These are phyloP conservation scores for Picochlorum sp. DNA, from an alignment of 139 green algal genomes.

Conservation along the genomic window DNA sequence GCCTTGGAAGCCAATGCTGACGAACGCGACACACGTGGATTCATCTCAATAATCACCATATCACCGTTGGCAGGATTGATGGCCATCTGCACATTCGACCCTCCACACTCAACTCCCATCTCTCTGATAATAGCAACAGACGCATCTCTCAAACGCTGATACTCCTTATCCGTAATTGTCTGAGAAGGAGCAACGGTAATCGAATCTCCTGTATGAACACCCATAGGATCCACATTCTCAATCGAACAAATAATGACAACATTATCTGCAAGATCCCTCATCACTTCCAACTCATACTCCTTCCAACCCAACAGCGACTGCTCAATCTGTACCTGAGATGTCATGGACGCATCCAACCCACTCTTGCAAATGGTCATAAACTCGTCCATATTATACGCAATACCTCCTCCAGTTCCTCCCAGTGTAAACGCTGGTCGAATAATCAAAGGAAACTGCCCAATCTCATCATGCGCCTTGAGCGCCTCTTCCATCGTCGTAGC, in stretches of 20 bases:
- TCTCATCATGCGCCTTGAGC: slow-evolving; percentile 17
- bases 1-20: slow-evolving; percentile 97
- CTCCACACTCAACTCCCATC: slow-evolving; percentile 98
- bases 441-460: slow-evolving; percentile 87
- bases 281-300: slow-evolving; percentile 93
- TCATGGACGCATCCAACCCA: slow-evolving; percentile 86
- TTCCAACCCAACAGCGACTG: slow-evolving; percentile 96
- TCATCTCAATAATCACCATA: slow-evolving; percentile 99
- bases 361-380: slow-evolving; percentile 68
- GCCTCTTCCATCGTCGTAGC: slow-evolving; percentile 47
- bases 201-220: slow-evolving; percentile 91
- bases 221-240: slow-evolving; percentile 99
- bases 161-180: slow-evolving; percentile 68
- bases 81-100: slow-evolving; percentile 93
- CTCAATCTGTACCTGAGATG: slow-evolving; percentile 82
- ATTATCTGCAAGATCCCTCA: slow-evolving; percentile 98
- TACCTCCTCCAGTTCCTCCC: slow-evolving; percentile 92
- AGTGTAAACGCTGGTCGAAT: slow-evolving; percentile 98
- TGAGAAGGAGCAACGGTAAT: slow-evolving; percentile 63
- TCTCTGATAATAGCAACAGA: slow-evolving; percentile 88
- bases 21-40: slow-evolving; percentile 93
- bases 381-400: slow-evolving; percentile 99
- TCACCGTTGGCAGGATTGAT: slow-evolving; percentile 82
- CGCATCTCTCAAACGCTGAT: slow-evolving; percentile 86
- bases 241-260: slow-evolving; percentile 99